Evolutionary conservation across 1,139 yeast species (phyloP).

Genomic region (Pichia sp.): DNA sequence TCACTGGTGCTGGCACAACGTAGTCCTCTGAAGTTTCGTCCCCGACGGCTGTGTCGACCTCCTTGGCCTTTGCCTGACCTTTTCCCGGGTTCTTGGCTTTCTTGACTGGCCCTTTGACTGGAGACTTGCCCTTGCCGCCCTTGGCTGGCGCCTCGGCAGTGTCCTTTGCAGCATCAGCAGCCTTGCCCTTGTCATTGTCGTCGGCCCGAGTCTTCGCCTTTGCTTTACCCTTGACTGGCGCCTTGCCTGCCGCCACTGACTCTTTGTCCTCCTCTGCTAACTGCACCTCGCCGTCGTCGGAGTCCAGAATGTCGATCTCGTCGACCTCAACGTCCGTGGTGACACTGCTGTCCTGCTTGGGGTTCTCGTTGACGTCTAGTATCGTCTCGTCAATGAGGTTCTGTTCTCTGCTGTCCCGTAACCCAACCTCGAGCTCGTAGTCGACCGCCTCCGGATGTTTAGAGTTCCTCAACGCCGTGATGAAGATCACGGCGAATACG

Average conservation of each 20-base stretch:
- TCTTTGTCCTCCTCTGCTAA: background rate
- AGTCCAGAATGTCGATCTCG: conserved; percentile 15
- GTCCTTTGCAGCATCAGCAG: no score
- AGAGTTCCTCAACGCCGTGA: conserved; percentile 12
- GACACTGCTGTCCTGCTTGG: background rate
- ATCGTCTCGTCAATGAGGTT: conserved; percentile 11
- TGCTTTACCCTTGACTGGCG: background rate
- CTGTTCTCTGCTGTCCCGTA: conserved; percentile 9
- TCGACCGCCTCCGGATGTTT: conserved; percentile 4
- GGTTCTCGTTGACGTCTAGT: background rate
- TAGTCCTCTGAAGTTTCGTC: background rate
- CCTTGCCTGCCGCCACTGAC: background rate
- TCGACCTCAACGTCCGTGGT: conserved; percentile 3
- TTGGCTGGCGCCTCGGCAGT: background rate
- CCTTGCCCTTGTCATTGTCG: background rate
- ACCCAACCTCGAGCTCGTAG: conserved; percentile 15
- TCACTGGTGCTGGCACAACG: background rate
- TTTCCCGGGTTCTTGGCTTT: background rate
- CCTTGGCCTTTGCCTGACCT: background rate
- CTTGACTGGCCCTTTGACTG: background rate
- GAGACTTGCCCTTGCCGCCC: background rate
- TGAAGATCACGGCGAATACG: conserved; percentile 15
- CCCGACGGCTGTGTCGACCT: background rate
- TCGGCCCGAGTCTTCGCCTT: background rate
- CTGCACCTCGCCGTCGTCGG: conserved; percentile 15